Evolutionary conservation across 2,329 filamentous ascomycete genomes (phyloP).

Genomic region (Phaeosphaeria sp.): DNA sequence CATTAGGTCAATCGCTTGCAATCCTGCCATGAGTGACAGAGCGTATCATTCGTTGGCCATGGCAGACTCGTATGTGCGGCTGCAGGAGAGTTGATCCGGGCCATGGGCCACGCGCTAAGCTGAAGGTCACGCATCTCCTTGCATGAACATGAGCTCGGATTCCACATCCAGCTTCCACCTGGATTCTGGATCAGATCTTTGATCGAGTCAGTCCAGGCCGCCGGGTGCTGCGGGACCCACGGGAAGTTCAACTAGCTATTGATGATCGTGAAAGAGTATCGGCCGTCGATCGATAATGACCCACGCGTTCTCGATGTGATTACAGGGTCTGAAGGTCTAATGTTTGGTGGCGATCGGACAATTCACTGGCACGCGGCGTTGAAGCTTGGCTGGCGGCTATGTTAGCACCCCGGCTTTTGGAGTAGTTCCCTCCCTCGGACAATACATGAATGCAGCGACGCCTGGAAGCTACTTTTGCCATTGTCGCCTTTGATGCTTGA

Average conservation of each 20-base stretch:
- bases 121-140: neutral
- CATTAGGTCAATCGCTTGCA: neutral
- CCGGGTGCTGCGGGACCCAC: neutral
- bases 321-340: neutral
- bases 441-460: neutral
- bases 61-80: neutral
- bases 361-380: neutral
- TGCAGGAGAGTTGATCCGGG: neutral
- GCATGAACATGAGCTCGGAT: neutral
- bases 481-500: neutral
- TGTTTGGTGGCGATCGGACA: neutral
- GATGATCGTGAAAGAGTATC: neutral
- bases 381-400: neutral
- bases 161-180: neutral
- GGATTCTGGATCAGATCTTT: neutral
- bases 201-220: neutral
- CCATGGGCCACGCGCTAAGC: neutral
- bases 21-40: neutral
- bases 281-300: neutral
- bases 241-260: neutral
- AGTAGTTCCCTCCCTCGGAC: neutral
- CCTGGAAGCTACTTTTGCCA: neutral
- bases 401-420: neutral
- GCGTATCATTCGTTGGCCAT: neutral
- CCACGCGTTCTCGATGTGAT: neutral